Evolutionary conservation across 179 eudicot species (phyloP), one percentile per base, ranked within the genome.

Genomic region (Silene coronaria): DNA sequence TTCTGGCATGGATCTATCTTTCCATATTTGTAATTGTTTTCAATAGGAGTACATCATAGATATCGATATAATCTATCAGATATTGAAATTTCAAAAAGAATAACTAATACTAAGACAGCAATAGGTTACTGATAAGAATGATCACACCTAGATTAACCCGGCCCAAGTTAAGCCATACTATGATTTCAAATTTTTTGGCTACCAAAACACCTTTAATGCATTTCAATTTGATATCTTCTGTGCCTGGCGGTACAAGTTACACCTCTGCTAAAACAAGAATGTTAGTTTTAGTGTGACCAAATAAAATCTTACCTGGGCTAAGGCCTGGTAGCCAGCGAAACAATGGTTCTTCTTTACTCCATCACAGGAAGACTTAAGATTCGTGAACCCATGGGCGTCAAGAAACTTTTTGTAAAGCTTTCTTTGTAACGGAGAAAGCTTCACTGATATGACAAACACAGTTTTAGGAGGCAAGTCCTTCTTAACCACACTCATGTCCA

Each of bases 401-500:
- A 95, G 89, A 87, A 93, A 96, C 84, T 85, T 82, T 82, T 82
- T 91, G 83, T 96, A 96, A 42, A 96, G 75, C 75, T 87, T 89
- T 59, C 89, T 85, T 72, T 96, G 99, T 65, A 93, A 73, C 8
- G 90, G 84, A 85, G 99, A 92, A 73, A 93, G 89, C 86, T 96
- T 93, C 71, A 96, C 99, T 76, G 97, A 85, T 75, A 96, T 80
- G n/a, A 96, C 99, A 80, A 92, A 93, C 48, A 93, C 99, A 59
- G 97, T 93, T 87, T 96, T 93, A 0, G 96, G 90, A 27, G 99
- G 99, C 80, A 96, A 85, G 80, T 96, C 99, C 75, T 91, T 91
- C 80, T 91, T 91, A 75, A 88, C 93, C 83, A 96, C 99, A 79
- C 81, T 93, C 99, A 91, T 93, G 87, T 90, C 99, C 99, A 96